Conservation (phyloP, 108 stramenopile species). For the Fistulifera pelliculosa region DNA sequence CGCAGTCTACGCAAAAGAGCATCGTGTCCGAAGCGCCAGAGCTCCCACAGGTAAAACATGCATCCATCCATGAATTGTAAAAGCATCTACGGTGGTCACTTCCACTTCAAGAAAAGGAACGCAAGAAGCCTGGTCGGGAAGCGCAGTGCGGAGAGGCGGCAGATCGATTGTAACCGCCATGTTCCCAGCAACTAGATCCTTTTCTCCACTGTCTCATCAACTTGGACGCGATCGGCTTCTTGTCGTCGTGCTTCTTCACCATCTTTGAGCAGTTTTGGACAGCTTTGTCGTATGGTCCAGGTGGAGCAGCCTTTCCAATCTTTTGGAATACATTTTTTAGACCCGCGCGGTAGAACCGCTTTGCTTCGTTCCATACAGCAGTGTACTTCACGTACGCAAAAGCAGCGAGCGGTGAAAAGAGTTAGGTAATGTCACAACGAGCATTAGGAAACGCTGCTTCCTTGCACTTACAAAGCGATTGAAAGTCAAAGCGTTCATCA, state of each 20-base stretch:
- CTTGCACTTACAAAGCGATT: slow-evolving; percentile 39
- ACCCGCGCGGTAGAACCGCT: slow-evolving; percentile 38
- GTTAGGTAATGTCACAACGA: too few species aligned
- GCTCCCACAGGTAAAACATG: slow-evolving; percentile 61
- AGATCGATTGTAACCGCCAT: slow-evolving; percentile 28
- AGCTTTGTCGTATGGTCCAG: slow-evolving; percentile 28
- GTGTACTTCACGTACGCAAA: too few species aligned
- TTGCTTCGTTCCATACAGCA: slow-evolving; percentile 55
- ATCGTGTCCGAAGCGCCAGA: slow-evolving; percentile 58
- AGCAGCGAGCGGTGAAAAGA: too few species aligned
- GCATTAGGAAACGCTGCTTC: too few species aligned
- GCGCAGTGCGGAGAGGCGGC: slow-evolving; percentile 25
- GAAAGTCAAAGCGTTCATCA: slow-evolving; percentile 75
- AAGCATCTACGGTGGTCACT: slow-evolving; percentile 42
- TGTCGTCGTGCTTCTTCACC: slow-evolving; percentile 32
- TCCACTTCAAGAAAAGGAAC: slow-evolving; percentile 34
- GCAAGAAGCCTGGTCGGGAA: slow-evolving; percentile 46
- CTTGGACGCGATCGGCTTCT: slow-evolving; percentile 48
- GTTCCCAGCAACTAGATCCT: slow-evolving; percentile 53
- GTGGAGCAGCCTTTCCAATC: slow-evolving; percentile 40
- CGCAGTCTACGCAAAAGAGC: slow-evolving; percentile 85
- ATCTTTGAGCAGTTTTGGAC: slow-evolving; percentile 28
- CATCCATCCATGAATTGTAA: slow-evolving; percentile 46
- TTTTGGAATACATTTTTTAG: slow-evolving; percentile 28
- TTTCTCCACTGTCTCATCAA: slow-evolving; percentile 50